Evolutionary conservation across 164 flowering plant genomes (phyloP), one percentile per base, ranked within the genome.

Genomic region (Magnolia sinica): DNA sequence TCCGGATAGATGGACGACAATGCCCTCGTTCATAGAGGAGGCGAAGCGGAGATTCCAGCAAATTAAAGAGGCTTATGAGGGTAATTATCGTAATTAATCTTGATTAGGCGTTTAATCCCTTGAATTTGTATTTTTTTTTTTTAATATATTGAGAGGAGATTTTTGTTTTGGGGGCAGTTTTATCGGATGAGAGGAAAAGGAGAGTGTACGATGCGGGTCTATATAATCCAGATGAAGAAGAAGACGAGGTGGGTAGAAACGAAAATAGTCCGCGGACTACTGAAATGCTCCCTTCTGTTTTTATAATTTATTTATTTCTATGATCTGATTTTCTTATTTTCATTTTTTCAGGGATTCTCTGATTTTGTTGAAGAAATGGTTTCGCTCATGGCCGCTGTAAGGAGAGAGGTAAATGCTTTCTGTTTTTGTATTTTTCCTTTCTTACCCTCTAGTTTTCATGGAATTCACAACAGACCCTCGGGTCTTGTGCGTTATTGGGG

Each of bases 51-150:
- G 80, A 64, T 95, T 95, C 77, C 98, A 95, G 83, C 89, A 88
- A 73, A 95, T 95, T 78, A 97, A 92, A 76, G 92, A 95, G 73
- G 98, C 98, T 8, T 95, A 92, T 85, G 86, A 92, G 79, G 97
- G 98, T 91, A 72, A 45, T 8, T 64, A 64, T 61, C 6, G 50
- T 18, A 4, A 68, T 14, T 31, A 7, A 68, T 8, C 18, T 49
- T 10, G 73, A 11, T 64, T 50, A 37, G 45, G 45, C 16, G 9
- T 13, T 27, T 37, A 58, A 27, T 14, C 18, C 22, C 66, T 64
- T 45, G 37, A 1, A 37, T 73, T 9, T 31, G 45, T 37, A 4
- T 37, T 20, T 73, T 24, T 0, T 49, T 10, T 22, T 7, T 69
- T 9, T 27, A n/a, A n/a, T 49, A 37, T 0, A 59, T n/a, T 31